A percentile compares a stretch with the other conserved stretches of the same genome.
These are phyloP conservation scores for Phlyctochytrium planicorne DNA, from an alignment of 192 early-diverging fungal species.

Conservation along the genomic window DNA sequence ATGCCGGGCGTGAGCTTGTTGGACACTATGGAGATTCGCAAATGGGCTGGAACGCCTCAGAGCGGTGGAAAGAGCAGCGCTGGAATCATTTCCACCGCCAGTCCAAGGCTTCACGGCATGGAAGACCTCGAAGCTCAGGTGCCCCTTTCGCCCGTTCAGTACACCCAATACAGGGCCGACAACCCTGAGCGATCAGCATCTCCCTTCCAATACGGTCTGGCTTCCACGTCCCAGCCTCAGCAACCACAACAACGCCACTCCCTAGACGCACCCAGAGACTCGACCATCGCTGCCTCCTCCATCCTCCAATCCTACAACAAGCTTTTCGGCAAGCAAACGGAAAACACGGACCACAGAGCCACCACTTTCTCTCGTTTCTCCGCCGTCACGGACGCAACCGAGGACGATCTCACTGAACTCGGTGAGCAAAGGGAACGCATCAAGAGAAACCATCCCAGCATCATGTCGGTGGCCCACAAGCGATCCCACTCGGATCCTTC, in stretches of 20 bases:
- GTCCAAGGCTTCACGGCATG: too few species aligned
- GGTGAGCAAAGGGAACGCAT: neutral
- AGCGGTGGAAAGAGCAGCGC: neutral
- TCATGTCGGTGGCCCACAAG: neutral
- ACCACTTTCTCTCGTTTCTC: too few species aligned
- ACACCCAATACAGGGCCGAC: neutral
- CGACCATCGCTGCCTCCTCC: neutral
- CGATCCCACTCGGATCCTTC: too few species aligned
- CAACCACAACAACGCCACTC: too few species aligned
- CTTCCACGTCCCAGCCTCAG: too few species aligned
- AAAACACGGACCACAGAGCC: neutral
- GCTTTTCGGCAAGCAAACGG: neutral
- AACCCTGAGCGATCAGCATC: neutral
- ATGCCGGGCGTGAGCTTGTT: neutral
- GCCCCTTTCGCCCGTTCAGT: neutral
- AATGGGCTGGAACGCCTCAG: neutral
- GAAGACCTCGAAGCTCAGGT: neutral
- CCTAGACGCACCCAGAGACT: neutral
- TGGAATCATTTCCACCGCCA: neutral
- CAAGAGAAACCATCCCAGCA: neutral
- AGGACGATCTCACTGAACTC: too few species aligned
- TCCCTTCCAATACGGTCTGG: neutral
- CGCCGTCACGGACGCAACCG: too few species aligned
- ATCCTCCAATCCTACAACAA: neutral
- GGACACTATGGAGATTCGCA: neutral